Percentiles rank a stretch among this genome's conserved stretches.
Evolutionary conservation across 2,329 filamentous ascomycete genomes (phyloP).

Genomic region (Eutypa lata): DNA sequence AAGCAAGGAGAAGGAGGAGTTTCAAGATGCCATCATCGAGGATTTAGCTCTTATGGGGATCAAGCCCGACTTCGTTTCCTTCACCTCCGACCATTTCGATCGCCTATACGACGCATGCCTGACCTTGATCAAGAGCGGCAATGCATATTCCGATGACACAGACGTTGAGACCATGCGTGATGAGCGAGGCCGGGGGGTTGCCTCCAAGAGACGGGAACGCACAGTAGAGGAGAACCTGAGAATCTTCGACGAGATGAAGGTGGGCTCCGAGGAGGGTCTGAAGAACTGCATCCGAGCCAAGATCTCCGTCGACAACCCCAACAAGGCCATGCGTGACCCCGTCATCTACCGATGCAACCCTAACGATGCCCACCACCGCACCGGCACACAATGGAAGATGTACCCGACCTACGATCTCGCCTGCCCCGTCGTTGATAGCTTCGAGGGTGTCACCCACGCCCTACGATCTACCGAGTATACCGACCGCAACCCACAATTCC

Average conservation of each 20-base stretch:
- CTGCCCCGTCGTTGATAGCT: constrained; percentile 74
- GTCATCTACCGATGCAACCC: constrained; percentile 94
- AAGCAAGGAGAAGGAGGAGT: constrained; percentile 95
- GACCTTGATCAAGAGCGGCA: constrained; percentile 78
- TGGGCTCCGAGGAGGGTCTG: constrained; percentile 72
- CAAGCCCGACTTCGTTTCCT: constrained; percentile 79
- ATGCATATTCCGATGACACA: constrained; percentile 94
- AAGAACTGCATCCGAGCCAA: constrained; percentile 93
- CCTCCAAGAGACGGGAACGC: constrained; percentile 76
- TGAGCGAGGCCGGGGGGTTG: constrained; percentile 79
- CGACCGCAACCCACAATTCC: constrained; percentile 81
- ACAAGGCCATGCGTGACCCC: constrained; percentile 93
- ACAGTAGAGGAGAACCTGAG: constrained; percentile 79
- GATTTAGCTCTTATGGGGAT: constrained; percentile 90
- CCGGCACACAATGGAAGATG: constrained; percentile 76
- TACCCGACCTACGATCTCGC: constrained; percentile 88
- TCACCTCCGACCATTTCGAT: constrained; percentile 95
- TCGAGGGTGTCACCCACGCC: constrained; percentile 81
- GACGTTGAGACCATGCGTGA: constrained; percentile 83
- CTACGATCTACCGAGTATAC: constrained; percentile 84
- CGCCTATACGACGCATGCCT: constrained; percentile 84
- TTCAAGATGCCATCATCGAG: constrained; percentile 87
- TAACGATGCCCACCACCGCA: constrained; percentile 68
- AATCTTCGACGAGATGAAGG: constrained; percentile 92
- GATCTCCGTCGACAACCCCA: constrained; percentile 85